A percentile compares a stretch with the other conserved stretches of the same genome.
These are phyloP conservation scores for Hura crepitans DNA, from an alignment of 441 rosid species.

Conservation along the genomic window DNA sequence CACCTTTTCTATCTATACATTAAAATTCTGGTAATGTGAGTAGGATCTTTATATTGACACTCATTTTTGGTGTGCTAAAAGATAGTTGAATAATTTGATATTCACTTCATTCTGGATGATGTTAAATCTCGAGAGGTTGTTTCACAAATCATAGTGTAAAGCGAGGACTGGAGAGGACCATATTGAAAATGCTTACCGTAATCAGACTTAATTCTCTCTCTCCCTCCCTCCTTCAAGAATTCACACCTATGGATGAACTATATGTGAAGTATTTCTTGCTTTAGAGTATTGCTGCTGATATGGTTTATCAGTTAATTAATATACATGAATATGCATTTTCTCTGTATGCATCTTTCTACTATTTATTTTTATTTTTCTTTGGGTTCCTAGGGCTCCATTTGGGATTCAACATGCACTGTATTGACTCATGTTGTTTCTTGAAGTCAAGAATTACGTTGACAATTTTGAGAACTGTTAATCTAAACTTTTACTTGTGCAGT, in stretches of 20 bases:
- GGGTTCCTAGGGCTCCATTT: background rate
- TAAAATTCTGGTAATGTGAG: background rate
- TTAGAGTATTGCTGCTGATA: background rate
- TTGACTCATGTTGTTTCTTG: constrained; percentile 7
- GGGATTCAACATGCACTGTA: background rate
- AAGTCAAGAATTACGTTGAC: constrained; percentile 4
- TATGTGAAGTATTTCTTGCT: constrained; percentile 1
- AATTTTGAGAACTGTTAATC: constrained; percentile 9
- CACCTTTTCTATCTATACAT: background rate
- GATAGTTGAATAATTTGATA: background rate
- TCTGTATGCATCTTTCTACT: background rate
- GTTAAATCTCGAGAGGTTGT: background rate
- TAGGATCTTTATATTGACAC: background rate
- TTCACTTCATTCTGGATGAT: background rate
- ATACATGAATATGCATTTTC: background rate
- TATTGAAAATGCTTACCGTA: background rate
- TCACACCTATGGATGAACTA: background rate
- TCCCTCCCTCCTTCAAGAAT: background rate
- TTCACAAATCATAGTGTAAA: background rate
- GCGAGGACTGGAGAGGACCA: background rate
- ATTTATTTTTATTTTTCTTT: background rate
- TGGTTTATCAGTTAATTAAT: constrained; percentile 1
- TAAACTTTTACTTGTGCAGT: constrained; percentile 45
- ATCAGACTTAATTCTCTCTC: background rate
- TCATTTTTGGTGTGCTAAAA: background rate